Conservation (phyloP, 345 rosid species). For the Cardamine chenopodiifolia region DNA sequence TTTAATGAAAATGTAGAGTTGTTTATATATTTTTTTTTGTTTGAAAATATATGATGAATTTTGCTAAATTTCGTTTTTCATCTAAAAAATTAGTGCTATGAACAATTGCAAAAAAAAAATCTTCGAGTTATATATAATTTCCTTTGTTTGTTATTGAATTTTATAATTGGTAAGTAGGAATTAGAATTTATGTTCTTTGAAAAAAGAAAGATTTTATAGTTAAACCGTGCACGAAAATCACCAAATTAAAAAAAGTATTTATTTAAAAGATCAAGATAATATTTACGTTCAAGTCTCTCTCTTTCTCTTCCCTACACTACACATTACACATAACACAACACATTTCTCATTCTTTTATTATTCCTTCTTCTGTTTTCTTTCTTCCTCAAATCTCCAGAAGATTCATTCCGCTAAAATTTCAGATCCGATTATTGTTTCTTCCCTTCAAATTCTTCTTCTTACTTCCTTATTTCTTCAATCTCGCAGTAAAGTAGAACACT, state of each 20-base stretch:
- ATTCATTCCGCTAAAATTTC: constrained; percentile 34
- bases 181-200: not conserved
- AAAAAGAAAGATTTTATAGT: not conserved
- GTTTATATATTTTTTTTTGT: too few relatives aligned
- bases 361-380: constrained; percentile 1
- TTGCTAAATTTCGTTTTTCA: too few relatives aligned
- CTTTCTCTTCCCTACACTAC: not conserved
- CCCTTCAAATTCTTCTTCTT: constrained; percentile 29
- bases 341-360: not conserved
- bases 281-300: not conserved
- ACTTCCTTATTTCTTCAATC: constrained; percentile 13
- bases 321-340: not conserved
- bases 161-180: not conserved
- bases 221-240: not conserved
- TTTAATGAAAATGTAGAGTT: too few relatives aligned
- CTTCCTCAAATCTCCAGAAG: constrained; percentile 25
- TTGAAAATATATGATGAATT: too few relatives aligned
- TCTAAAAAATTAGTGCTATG: too few relatives aligned
- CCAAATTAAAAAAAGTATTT: not conserved
- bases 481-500: constrained; percentile 9
- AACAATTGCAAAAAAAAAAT: too few relatives aligned
- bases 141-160: not conserved
- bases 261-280: not conserved
- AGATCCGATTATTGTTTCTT: constrained; percentile 39
- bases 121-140: too few relatives aligned